Base-by-base conservation (phyloP, 139 green algal genomes). In the Chlorella vulgaris region DNA sequence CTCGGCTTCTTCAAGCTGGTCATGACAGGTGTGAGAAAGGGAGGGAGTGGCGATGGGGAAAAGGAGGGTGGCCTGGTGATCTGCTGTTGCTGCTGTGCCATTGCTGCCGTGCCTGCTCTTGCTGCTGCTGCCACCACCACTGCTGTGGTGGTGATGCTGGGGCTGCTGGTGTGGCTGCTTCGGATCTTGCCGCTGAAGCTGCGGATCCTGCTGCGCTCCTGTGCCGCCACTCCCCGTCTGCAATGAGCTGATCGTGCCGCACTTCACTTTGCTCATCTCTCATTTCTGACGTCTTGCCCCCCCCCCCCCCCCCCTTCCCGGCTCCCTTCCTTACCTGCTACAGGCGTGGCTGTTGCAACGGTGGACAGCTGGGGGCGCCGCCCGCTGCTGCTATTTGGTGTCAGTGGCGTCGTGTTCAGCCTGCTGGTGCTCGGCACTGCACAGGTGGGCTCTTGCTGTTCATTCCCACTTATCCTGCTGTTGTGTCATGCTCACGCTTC, bases 1-100 rank as follows among this genome's bases (percentile, higher is more conserved):
- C 83, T 98, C 21, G 95, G 95, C 13, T n/a, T 85, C 15, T 97
- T 96, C 86, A 98, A 98, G 85, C 88, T 98, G 2, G 15, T 93
- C 22, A 96, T 97, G 89, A 98, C 95, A 33, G 88, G 80, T 91
- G 53, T 29, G 74, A 22, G 26, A 24, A 2, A 39, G 66, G 39
- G 8, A 35, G 65, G n/a, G n/a, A n/a, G n/a, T n/a, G n/a, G n/a
- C n/a, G n/a, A n/a, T n/a, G n/a, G n/a, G n/a, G n/a, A n/a, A n/a
- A n/a, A n/a, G n/a, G n/a, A n/a, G n/a, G 65, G 36, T 40, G 63
- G 7, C 31, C 26, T 8, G 21, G 60, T 31, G 33, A 15, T 67
- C 24, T 3, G 60, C 7, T 8, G 60, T 5, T 55, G 10, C 15
- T 55, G 47, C 47, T 10, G 10, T 10, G 47, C 47, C 47, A 55